Conservation (phyloP, 1,284 basidiomycete species). For the Tausonia pullulans region DNA sequence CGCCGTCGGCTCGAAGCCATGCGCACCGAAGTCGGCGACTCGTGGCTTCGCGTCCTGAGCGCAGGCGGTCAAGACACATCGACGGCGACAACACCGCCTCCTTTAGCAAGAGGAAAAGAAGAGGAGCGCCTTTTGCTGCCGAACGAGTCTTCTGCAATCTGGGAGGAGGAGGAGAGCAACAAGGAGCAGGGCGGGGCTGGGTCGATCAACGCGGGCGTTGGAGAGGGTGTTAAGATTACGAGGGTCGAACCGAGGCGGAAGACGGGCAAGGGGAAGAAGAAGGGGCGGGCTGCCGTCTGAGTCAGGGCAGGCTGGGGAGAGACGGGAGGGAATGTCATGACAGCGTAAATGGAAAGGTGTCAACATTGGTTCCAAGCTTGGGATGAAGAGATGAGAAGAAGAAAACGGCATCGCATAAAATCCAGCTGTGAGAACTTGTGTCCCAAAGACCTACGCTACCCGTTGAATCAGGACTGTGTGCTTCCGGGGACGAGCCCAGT, state of each 20-base stretch:
- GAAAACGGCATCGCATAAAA: no score
- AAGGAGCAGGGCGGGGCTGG: background rate
- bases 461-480: no score
- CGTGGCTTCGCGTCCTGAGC: constrained; percentile 13
- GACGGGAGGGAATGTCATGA: no score
- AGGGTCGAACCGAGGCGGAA: background rate
- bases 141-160: background rate
- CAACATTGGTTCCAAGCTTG: no score
- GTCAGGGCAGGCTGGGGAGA: background rate
- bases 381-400: no score
- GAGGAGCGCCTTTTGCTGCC: background rate
- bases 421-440: no score
- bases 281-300: background rate
- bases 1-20: constrained; percentile 8
- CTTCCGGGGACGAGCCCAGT: no score
- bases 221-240: background rate
- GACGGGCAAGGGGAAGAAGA: background rate
- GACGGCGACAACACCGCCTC: background rate
- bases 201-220: background rate
- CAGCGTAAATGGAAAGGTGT: no score
- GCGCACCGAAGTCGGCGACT: constrained; percentile 13
- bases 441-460: no score
- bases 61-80: background rate
- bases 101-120: background rate
- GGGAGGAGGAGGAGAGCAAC: background rate